Base-by-base conservation (phyloP, 2,329 filamentous ascomycete species). In the Talaromyces sp. region DNA sequence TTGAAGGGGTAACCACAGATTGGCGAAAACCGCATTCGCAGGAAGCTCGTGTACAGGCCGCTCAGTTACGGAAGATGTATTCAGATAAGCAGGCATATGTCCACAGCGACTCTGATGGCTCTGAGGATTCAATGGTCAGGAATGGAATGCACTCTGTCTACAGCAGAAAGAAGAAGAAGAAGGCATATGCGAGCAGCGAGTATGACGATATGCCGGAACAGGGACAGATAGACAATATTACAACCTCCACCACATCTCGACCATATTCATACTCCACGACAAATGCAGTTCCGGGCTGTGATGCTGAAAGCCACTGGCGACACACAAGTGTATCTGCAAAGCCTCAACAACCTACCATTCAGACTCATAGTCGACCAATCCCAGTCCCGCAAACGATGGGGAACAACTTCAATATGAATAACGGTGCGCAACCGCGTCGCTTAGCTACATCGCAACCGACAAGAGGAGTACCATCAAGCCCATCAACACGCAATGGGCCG, bases 11-110 rank as follows among this genome's bases (percentile, higher is more conserved):
- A 15, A 73, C 73, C 1, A 67, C 63, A 2, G 67, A 74, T 57
- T 73, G 71, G 70, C 64, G 70, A 56, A 65, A 69, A 36, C 73
- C 70, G 21, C 70, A 74, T 51, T 75, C 71, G 6, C 70, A 71
- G 37, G 65, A 69, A 59, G 72, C 72, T n/a, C 66, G 69, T 36
- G 62, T 66, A n/a, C 67, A 68, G 35, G 69, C 69, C 22, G 61
- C 67, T 21, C 61, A 65, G 22, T 53, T 67, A 53, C 67, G 70
- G n/a, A 68, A 67, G 22, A 53, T 65, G 51, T 74, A 73, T 56
- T 69, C 68, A 6, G 61, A 59, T 15, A 72, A 70, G 54, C 73
- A 75, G 59, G 69, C 73, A n/a, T 67, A 64, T 17, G 70, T 73
- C 11, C 70, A 71, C 56, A 74, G 67, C 43, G 73, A 75, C 28